phyloP scores from a whole-genome alignment of 441 rosid species.

The Erodium texanum region DNA sequence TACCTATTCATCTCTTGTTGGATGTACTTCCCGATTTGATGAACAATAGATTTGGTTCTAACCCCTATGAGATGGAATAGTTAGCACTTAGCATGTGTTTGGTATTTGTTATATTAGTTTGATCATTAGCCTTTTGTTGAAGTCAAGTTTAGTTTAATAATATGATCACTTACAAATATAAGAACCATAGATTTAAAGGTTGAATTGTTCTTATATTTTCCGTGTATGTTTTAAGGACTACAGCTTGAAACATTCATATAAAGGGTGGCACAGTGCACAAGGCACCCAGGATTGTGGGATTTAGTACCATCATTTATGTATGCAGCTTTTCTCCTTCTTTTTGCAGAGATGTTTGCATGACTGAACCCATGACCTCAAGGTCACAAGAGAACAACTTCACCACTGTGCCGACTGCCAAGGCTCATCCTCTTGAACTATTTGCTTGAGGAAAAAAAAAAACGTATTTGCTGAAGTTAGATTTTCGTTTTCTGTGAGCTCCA shows the following conservation, averaged over 20 bases:
- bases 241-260: neutral
- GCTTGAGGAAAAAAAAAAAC: too few species aligned
- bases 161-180: too few species aligned
- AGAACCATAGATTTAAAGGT: too few species aligned
- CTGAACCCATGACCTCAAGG: too few species aligned
- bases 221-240: neutral
- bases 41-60: neutral
- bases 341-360: neutral
- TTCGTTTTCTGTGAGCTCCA: neutral
- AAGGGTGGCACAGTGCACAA: neutral
- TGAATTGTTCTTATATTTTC: neutral
- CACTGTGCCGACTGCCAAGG: too few species aligned
- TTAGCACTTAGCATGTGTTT: neutral
- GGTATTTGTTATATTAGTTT: neutral
- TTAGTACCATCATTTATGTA: neutral
- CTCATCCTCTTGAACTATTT: too few species aligned
- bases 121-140: neutral
- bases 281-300: too few species aligned
- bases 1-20: neutral
- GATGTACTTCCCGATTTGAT: neutral
- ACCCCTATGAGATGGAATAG: neutral
- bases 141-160: neutral
- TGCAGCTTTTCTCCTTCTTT: neutral
- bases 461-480: neutral
- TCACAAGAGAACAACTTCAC: too few species aligned